Base-by-base conservation (phyloP, 106 monocot genomes). In the Acanthochlamys bracteata region DNA sequence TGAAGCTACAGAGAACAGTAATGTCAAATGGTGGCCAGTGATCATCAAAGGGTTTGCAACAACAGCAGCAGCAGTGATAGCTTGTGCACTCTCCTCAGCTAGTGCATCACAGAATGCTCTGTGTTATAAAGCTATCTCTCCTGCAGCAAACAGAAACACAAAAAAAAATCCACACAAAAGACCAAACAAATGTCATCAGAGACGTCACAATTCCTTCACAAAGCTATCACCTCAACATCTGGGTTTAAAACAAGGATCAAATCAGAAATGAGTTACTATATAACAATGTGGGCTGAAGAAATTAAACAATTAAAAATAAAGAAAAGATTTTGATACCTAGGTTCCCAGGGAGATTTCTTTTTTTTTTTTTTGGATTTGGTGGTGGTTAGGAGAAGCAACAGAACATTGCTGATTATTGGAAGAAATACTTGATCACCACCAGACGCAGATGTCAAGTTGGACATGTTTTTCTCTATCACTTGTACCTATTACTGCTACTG, bases 61-160 rank as follows among this genome's bases (percentile, higher is more conserved):
- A 49, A 1, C 10, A 14, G 49, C 49, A 49, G 33, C 6, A 33
- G 57, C 62, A 27, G 82, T 46, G 7, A 76, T 72, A 25, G 70
- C 70, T 42, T 84, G 73, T 53, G 81, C 81, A 73, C 81, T 82
- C 62, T 89, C 84, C 53, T 84, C 84, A 53, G 81, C 78, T 55
- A 84, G 46, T 64, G 81, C 84, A 70, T 89, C 89, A 74, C 84
- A 89, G 55, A 89, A 84, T 33, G 89, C 84, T 47, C 89, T 81
- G 88, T 7, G 88, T 88, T 53, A 88, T 88, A 60, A 88, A 88
- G 78, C 88, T 88, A 64, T 88, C 88, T 74, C 88, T 83, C 80
- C 88, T 88, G 80, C 59, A 76, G 59, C 15, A 10, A 65, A 20
- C 41, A 63, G 33, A 9, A 39, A 66, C 11, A 69, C 55, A 11